These are phyloP conservation scores for Microsporum ferrugineum DNA, from an alignment of 2,329 filamentous ascomycete genomes.

Conservation along the genomic window DNA sequence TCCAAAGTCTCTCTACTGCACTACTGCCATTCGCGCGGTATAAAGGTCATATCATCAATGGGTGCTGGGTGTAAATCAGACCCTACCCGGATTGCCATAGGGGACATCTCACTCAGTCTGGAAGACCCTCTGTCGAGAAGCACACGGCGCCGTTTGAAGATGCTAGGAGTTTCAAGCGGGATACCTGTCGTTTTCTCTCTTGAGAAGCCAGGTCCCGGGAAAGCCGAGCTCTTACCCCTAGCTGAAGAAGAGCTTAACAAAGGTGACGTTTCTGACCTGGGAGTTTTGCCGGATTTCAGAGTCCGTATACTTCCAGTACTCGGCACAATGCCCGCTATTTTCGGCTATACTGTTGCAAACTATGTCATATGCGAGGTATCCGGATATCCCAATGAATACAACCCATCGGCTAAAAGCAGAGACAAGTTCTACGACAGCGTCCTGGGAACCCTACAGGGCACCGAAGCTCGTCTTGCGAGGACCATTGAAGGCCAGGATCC, in stretches of 20 bases:
- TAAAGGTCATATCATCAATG: conserved; percentile 89
- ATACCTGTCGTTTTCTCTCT: conserved; percentile 89
- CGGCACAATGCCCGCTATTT: conserved; percentile 94
- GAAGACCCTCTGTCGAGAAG: conserved; percentile 82
- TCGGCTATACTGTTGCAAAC: conserved; percentile 84
- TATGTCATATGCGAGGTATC: conserved; percentile 74
- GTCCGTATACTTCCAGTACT: conserved; percentile 90
- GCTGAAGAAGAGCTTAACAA: conserved; percentile 79
- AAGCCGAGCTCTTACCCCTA: conserved; percentile 77
- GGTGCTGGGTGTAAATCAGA: conserved; percentile 89
- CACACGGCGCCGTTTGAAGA: conserved; percentile 67
- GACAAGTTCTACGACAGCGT: conserved; percentile 90
- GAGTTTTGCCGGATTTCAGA: conserved; percentile 82
- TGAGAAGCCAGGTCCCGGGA: conserved; percentile 79
- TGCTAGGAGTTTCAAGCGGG: conserved; percentile 64
- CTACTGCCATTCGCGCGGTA: conserved; percentile 66
- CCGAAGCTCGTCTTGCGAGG: conserved; percentile 64
- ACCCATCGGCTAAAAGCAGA: conserved; percentile 64
- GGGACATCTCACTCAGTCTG: conserved; percentile 76
- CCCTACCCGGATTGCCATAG: conserved; percentile 72
- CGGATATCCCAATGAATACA: conserved; percentile 71
- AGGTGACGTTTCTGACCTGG: conserved; percentile 73
- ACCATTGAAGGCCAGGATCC: conserved; percentile 41
- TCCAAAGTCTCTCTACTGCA: conserved; percentile 85
- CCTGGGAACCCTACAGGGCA: conserved; percentile 59